Evolutionary conservation across 306 rosid genomes (phyloP).

Genomic region (Argentina anserina): DNA sequence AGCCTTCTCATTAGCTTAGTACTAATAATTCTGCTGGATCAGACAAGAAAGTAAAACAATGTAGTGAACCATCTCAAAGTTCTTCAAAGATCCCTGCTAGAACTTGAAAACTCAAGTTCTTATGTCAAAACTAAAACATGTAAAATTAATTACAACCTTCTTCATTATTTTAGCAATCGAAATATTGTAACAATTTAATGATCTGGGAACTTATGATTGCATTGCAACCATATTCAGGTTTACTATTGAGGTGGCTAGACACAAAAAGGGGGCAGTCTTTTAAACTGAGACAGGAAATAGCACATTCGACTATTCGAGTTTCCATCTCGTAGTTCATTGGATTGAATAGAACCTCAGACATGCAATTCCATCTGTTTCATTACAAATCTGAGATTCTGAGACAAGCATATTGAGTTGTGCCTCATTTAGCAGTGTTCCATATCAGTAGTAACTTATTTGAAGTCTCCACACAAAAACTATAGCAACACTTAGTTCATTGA

Average conservation of each 20-base stretch:
- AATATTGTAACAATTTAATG: not conserved
- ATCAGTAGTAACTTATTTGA: not conserved
- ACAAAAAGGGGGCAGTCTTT: no score
- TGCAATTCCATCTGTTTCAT: not conserved
- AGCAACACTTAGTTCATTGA: not conserved
- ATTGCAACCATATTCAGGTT: not conserved
- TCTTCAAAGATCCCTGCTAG: not conserved
- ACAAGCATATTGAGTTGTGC: not conserved
- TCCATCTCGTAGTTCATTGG: not conserved
- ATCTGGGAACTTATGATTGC: not conserved
- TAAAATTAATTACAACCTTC: not conserved
- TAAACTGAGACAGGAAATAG: no score
- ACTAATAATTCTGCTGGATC: not conserved
- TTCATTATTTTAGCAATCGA: not conserved
- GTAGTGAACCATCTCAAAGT: not conserved
- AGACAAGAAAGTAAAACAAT: not conserved
- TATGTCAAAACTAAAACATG: not conserved
- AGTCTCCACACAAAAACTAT: not conserved
- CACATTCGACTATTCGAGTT: no score
- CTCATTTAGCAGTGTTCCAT: not conserved
- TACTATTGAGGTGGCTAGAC: not conserved
- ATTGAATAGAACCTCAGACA: not conserved
- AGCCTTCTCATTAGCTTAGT: not conserved
- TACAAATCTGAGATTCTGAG: not conserved
- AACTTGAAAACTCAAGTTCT: not conserved